Base-by-base conservation (phyloP, 495 filamentous ascomycete genomes). In the Stereocaulon alpinum region DNA sequence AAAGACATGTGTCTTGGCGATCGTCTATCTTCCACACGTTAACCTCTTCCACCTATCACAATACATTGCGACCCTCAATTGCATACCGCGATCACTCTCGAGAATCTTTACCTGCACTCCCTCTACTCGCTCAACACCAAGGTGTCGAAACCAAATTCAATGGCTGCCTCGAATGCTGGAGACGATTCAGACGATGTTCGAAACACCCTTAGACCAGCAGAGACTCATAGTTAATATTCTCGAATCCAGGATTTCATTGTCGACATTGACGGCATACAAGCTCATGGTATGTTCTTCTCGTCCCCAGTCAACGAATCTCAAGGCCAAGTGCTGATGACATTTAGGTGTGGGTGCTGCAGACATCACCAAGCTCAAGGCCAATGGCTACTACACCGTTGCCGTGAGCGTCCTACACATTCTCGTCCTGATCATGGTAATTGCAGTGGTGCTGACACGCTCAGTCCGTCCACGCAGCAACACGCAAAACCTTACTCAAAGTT, bases 251-350 rank as follows among this genome's bases (percentile, higher is more conserved):
- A 66, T 52, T 82, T 82, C 69, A 87, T 91, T 65, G 73, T 89
- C 37, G 86, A 90, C 59, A 86, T 91, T 61, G 87, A 91, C 61
- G 74, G 72, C 45, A 82, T 91, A 50, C 86, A 90, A 71, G 76
- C 81, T 27, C 86, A 89, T 67, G 87, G 85, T 82, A 74, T 34
- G 49, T 29, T 40, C 29, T 3, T 15, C 55, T 9, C n/a, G 55
- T 55, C 41, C n/a, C 43, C 20, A 54, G 6, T 10, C 20, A 45
- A 12, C 41, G 27, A 30, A 17, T n/a, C 22, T 44, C 10, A 6
- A 12, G 30, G 29, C 3, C 12, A 47, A n/a, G 7, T 59, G 53
- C 55, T 56, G 37, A 61, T 52, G 7, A 11, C n/a, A 37, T 24
- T 4, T 55, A 87, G 84, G 87, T 27, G 82, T 91, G 58, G 81